phyloP scores from a whole-genome alignment of 208 protist genomes.

The Trypanosoma scelopori region DNA sequence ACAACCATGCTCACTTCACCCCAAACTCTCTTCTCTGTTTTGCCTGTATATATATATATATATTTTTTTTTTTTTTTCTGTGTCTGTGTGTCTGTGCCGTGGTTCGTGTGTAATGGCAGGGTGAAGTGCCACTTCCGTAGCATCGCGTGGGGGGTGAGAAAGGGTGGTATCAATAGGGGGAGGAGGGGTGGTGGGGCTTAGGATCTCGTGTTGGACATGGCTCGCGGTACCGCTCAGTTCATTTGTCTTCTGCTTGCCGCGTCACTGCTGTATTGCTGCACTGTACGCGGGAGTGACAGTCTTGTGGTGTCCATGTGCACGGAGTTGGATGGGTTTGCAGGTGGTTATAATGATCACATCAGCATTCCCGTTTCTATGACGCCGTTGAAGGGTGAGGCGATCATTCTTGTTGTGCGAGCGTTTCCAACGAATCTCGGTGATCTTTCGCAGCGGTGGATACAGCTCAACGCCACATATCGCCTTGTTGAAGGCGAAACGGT shows the following conservation, averaged over 20 bases:
- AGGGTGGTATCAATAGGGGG: no score
- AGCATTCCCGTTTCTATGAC: constrained; percentile 40
- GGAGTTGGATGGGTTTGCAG: constrained; percentile 72
- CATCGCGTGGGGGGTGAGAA: no score
- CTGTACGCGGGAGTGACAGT: neutral
- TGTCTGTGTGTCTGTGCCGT: no score
- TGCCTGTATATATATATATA: no score
- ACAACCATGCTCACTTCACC: no score
- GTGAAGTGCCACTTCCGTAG: no score
- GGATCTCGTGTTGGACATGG: neutral
- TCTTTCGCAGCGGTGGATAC: constrained; percentile 44
- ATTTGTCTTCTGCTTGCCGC: neutral
- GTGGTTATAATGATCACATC: constrained; percentile 63
- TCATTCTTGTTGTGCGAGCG: constrained; percentile 56
- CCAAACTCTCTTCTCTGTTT: no score
- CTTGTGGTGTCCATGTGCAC: constrained; percentile 41
- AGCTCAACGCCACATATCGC: constrained; percentile 60
- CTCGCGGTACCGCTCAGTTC: neutral
- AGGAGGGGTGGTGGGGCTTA: no score
- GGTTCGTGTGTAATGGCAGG: no score
- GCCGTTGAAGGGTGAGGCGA: constrained; percentile 36
- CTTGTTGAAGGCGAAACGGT: constrained; percentile 30
- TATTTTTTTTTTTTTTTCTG: no score
- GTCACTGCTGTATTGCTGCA: neutral
- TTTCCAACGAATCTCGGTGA: constrained; percentile 41